Evolutionary conservation across 495 filamentous ascomycete species (phyloP).

Genomic region (Chaetomium tenue): DNA sequence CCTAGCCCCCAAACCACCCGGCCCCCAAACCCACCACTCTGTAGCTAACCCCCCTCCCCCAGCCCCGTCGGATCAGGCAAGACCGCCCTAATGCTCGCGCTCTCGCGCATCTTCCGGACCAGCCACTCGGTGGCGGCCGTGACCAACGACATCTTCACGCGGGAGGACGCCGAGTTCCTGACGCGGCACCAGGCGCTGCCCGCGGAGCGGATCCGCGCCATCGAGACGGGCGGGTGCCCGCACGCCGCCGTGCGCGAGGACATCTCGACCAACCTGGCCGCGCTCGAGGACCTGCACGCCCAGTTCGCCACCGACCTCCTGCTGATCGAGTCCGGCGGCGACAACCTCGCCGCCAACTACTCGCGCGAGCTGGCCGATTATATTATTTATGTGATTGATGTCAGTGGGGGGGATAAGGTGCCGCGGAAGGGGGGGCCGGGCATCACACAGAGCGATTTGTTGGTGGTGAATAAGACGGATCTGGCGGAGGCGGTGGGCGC

Average conservation of each 20-base stretch:
- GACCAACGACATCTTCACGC: conserved; percentile 99
- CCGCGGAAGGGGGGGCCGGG: conserved; percentile 94
- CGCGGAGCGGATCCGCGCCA: conserved; percentile 78
- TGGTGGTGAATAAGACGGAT: conserved; percentile 96
- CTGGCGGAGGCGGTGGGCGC: conserved; percentile 88
- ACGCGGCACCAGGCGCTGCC: conserved; percentile 81
- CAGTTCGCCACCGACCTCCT: conserved; percentile 71
- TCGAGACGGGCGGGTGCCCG: conserved; percentile 96
- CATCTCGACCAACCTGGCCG: conserved; percentile 87
- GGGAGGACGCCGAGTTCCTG: conserved; percentile 96
- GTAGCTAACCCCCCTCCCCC: neutral
- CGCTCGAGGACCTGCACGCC: conserved; percentile 79
- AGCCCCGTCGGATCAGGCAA: conserved; percentile 98
- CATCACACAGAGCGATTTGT: conserved; percentile 88
- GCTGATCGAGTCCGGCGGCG: conserved; percentile 91
- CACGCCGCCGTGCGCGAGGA: conserved; percentile 98
- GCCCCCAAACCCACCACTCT: too few relatives aligned
- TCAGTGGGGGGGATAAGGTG: conserved; percentile 95
- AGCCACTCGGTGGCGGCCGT: conserved; percentile 86
- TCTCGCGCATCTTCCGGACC: conserved; percentile 75
- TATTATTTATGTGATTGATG: conserved; percentile 98
- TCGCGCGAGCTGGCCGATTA: conserved; percentile 89
- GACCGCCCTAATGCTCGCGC: conserved; percentile 89
- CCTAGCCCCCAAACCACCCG: too few relatives aligned
- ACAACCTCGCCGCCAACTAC: conserved; percentile 97